phyloP scores from a whole-genome alignment of 1,284 basidiomycete genomes.

The Microbotryomycetes sp. region DNA sequence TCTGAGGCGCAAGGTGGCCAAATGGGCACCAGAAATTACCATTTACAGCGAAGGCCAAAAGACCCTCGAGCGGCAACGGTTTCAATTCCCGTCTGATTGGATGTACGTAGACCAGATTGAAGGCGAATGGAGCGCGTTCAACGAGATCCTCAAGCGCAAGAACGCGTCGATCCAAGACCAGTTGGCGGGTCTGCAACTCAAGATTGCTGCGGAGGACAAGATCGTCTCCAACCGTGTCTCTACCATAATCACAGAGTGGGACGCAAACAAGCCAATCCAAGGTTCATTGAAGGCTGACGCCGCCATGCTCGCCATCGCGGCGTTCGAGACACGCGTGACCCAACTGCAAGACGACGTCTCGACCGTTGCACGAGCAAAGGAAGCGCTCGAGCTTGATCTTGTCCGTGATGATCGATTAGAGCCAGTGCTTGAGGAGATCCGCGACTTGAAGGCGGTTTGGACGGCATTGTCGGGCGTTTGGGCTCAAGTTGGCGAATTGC shows the following conservation, averaged over 20 bases:
- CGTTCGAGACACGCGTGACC: slow-evolving; percentile 82
- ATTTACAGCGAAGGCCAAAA: slow-evolving; percentile 90
- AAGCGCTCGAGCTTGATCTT: slow-evolving; percentile 88
- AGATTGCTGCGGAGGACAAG: slow-evolving; percentile 99
- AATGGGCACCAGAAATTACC: slow-evolving; percentile 96
- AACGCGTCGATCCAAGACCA: slow-evolving; percentile 98
- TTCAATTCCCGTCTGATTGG: slow-evolving; percentile 96
- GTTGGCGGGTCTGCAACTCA: slow-evolving; percentile 86
- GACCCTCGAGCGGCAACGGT: slow-evolving; percentile 91
- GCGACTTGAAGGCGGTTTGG: slow-evolving; percentile 97
- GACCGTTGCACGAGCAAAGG: slow-evolving; percentile 89
- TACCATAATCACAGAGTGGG: slow-evolving; percentile 87
- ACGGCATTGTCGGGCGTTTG: slow-evolving; percentile 95
- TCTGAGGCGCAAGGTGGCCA: slow-evolving; percentile 89
- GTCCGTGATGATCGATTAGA: slow-evolving; percentile 82
- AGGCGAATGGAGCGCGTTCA: slow-evolving; percentile 97
- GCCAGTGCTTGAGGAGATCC: slow-evolving; percentile 88
- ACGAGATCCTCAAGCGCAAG: slow-evolving; percentile 95
- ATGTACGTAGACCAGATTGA: slow-evolving; percentile 94
- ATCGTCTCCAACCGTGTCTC: slow-evolving; percentile 89
- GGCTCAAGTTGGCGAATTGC: slow-evolving; percentile 82
- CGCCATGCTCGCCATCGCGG: slow-evolving; percentile 89
- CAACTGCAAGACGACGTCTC: slow-evolving; percentile 89
- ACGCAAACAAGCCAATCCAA: slow-evolving; percentile 88
- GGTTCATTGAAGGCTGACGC: slow-evolving; percentile 90